A percentile compares a stretch with the other conserved stretches of the same genome.
Evolutionary conservation across 192 early-diverging fungal species (phyloP).

Genomic region (Gigaspora rosea): DNA sequence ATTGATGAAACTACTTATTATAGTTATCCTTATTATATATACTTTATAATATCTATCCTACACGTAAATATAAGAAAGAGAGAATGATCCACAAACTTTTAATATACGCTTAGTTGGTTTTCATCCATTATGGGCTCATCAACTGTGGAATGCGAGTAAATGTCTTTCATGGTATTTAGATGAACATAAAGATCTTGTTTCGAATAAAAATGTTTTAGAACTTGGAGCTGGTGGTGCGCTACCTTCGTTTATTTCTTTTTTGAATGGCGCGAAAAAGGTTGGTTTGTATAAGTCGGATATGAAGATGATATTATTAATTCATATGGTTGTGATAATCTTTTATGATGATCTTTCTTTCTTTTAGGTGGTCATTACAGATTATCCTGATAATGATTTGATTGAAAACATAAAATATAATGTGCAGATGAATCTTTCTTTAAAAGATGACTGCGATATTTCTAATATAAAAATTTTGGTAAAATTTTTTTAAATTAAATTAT

Average conservation of each 20-base stretch:
- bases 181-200: constrained; percentile 57
- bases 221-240: constrained; percentile 83
- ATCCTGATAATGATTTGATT: constrained; percentile 76
- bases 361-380: constrained; percentile 70
- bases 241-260: constrained; percentile 70
- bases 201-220: constrained; percentile 71
- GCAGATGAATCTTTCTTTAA: constrained; percentile 40
- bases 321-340: background rate
- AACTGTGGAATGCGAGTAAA: constrained; percentile 90
- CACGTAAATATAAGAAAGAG: no score
- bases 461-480: constrained; percentile 21
- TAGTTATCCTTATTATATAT: no score
- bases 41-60: no score
- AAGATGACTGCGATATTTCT: no score
- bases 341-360: background rate
- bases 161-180: constrained; percentile 81
- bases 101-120: constrained; percentile 61
- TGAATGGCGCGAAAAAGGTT: constrained; percentile 73
- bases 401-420: constrained; percentile 77
- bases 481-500: background rate
- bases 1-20: no score
- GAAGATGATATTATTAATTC: background rate
- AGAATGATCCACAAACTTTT: background rate
- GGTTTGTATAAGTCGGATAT: background rate
- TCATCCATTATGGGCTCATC: constrained; percentile 85